Base-by-base conservation (phyloP, 805 yeast species). In the Zygosaccharomyces kombuchaensis region DNA sequence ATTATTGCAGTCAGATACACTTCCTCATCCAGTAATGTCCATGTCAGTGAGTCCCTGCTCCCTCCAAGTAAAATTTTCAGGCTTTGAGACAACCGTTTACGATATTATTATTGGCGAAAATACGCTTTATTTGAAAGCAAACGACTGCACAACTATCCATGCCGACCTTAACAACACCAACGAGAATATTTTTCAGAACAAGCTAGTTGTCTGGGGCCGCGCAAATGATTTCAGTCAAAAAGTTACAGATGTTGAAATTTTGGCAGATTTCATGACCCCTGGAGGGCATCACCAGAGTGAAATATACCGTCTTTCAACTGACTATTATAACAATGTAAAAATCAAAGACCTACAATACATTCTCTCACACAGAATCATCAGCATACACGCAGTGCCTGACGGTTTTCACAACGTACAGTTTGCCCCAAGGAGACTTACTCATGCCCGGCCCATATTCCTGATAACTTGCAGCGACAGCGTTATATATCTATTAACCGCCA, bases 391-490 rank as follows among this genome's bases (percentile, higher is more conserved):
- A 6, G 23, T 32, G 10, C 19, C 29, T 6, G 25, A 14, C 9
- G 14, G 19, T 13, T 12, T 12, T 8, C 31, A 17, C 13, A 38
- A 16, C 10, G 17, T 38, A 21, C 41, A 38, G 22, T 7, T 17
- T 8, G 34, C 34, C 6, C 6, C 22, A 10, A 6, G 3, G 5
- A 27, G 31, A 21, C 13, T 31, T 8, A 12, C 22, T 6, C 7
- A 38, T 7, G 17, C 8, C 12, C 34, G 25, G 2, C 50, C 52
- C 12, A 38, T 49, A 34, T 49, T 49, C 30, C 41, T 46, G 35
- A 43, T 49, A n/a, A 40, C 44, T 6, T 49, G 52, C 36, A 23
- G 38, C 13, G 31, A 45, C 26, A 41, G 47, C 6, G 23, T 26
- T 13, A 32, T 43, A 12, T 30, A 45, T 27, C 31, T 41, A 6